Conservation (phyloP, 2,329 filamentous ascomycete genomes). For the Blastomyces emzantsi region DNA sequence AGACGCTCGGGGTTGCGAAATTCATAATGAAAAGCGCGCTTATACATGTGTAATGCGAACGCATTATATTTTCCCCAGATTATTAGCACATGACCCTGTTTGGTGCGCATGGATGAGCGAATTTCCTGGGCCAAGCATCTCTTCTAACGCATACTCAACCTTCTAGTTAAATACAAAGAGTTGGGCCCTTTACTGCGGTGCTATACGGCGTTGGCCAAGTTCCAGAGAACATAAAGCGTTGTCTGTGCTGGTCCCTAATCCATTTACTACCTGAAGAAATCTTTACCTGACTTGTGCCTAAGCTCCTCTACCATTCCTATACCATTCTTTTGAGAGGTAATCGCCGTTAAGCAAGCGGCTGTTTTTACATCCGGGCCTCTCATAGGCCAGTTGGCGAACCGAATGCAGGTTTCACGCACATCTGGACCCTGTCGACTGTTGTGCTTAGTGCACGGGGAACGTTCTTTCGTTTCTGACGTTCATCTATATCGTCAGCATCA, state of each 20-base stretch:
- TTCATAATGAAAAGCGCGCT: not conserved
- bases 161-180: not conserved
- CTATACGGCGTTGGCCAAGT: not conserved
- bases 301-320: slow-evolving; percentile 55
- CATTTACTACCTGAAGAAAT: slow-evolving; percentile 58
- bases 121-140: not conserved
- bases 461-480: slow-evolving; percentile 50
- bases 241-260: no score
- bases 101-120: slow-evolving; percentile 6
- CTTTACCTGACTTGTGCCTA: slow-evolving; percentile 48
- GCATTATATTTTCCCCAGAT: not conserved
- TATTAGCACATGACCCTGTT: not conserved
- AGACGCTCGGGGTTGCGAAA: not conserved
- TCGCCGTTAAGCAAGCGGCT: slow-evolving; percentile 52
- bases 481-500: slow-evolving; percentile 51
- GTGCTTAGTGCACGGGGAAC: slow-evolving; percentile 57
- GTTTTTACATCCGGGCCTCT: slow-evolving; percentile 56
- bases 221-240: not conserved
- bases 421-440: slow-evolving; percentile 61
- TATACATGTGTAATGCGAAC: not conserved
- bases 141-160: not conserved
- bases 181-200: not conserved
- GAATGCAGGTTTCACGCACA: slow-evolving; percentile 64
- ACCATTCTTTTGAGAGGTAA: slow-evolving; percentile 56
- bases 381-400: slow-evolving; percentile 59